Base-by-base conservation (phyloP, 2,329 filamentous ascomycete species). In the Aureobasidium leucospermi region DNA sequence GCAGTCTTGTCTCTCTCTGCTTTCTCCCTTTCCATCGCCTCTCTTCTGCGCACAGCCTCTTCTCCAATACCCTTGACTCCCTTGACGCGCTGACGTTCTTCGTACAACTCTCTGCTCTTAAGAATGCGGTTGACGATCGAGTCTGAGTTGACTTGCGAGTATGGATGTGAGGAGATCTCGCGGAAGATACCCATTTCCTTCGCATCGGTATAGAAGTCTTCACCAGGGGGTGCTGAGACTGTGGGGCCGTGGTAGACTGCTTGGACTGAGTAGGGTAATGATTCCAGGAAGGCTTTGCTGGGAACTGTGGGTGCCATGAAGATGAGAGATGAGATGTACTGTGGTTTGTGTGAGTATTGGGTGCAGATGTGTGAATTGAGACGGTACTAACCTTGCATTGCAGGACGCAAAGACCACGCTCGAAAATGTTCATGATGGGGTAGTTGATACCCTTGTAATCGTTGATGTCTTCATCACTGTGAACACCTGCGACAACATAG, bases 391-490 rank as follows among this genome's bases (percentile, higher is more conserved):
- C 90, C 73, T 88, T 88, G 79, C 94, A 99, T 70, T 99, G 94
- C 63, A 97, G 78, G 32, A 97, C 93, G 71, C 94, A 99, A 23
- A 99, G 84, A 1, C 92, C 92, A 43, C 94, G 87, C 78, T 99
- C 94, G 68, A 93, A 96, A 60, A 96, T 92, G 78, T 97, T 99
- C 94, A 99, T 99, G 76, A 99, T 97, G 29, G 94, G 94, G 71
- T 96, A 99, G 76, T 99, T 99, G 67, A 96, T 82, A 38, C 94
- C 93, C 76, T 97, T 97, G 88, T 91, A 95, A 68, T 87, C 80
- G 75, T 99, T 99, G 74, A 99, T 96, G 62, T 96, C 91, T 64
- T 88, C 85, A 72, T 99, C 94, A 68, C 96, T 89, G 74, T 99
- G 94, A 28, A 99, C 86, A 51, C 94, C 94, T 2, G 90, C 92